phyloP scores from a whole-genome alignment of 106 monocot species.

The Acorus gramineus region DNA sequence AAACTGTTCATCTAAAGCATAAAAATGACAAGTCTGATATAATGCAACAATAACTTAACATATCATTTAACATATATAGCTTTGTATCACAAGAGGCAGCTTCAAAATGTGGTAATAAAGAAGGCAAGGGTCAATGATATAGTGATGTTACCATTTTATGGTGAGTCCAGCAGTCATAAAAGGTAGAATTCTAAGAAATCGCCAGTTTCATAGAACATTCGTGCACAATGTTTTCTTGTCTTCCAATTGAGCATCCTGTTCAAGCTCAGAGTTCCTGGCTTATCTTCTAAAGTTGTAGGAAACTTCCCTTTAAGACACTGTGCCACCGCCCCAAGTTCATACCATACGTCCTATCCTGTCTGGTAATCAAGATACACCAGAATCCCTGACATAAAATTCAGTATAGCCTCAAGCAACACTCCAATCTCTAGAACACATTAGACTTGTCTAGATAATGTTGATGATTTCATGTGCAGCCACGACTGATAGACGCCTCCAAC shows the following conservation, averaged over 20 bases:
- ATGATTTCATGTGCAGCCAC: too few species aligned
- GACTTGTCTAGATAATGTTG: too few species aligned
- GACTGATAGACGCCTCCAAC: too few species aligned
- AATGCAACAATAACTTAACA: too few species aligned
- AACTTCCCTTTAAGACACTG: conserved; percentile 45
- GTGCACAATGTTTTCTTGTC: conserved; percentile 57
- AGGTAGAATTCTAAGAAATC: neutral
- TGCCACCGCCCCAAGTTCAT: conserved; percentile 39
- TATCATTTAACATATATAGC: too few species aligned
- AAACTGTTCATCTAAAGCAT: too few species aligned
- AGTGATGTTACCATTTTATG: conserved; percentile 43
- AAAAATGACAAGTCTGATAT: too few species aligned
- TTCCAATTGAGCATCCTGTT: conserved; percentile 54
- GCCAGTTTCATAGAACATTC: conserved; percentile 91
- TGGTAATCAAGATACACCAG: too few species aligned
- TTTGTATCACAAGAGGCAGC: neutral
- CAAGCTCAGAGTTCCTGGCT: conserved; percentile 37
- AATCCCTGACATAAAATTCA: too few species aligned
- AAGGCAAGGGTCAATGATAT: conserved; percentile 42
- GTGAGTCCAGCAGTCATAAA: neutral
- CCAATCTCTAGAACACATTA: too few species aligned
- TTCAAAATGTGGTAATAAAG: conserved; percentile 22
- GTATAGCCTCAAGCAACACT: too few species aligned
- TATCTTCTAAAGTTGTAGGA: conserved; percentile 15
- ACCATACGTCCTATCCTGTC: neutral